Evolutionary conservation across 2,329 filamentous ascomycete genomes (phyloP), one percentile per base, ranked within the genome.

Genomic region (Monosporascus sp.): DNA sequence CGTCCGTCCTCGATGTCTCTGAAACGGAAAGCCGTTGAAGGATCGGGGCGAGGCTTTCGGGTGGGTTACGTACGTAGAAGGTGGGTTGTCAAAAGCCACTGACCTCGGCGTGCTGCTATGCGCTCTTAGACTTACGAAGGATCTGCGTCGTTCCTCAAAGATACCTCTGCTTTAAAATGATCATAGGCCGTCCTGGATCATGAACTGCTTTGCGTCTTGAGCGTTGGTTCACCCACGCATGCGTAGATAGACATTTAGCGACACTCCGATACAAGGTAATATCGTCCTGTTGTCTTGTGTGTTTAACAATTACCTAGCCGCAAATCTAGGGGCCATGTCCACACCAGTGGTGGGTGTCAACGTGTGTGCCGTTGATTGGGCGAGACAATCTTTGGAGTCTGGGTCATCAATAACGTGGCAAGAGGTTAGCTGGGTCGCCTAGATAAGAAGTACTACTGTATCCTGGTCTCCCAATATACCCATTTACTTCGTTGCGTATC

Each of bases 361-460:
- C 66, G 66, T 69, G 66, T 65, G 64, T 59, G 51, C 22, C 50
- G 44, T 52, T 69, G 65, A 69, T 69, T 69, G 66, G 66, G 52
- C 52, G 50, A 51, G 51, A 52, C 53, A 56, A 58, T 34, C 52
- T 55, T 55, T 53, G 58, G 58, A 47, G 49, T 59, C 57, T 59
- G 57, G 61, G 52, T 54, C 53, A 54, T 57, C 54, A 60, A 46
- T 46, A 46, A 46, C 43, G 24, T 36, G 27, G 51, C 51, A 49
- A 61, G 62, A 63, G 63, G 62, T 62, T 65, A 60, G 61, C 59
- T 59, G 59, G 59, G 60, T 57, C 60, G 54, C 59, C 51, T 38
- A 57, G 57, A 62, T 59, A 60, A 61, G 56, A 53, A 49, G 58
- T 56, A 59, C 49, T 56, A 38, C 55, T 51, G 48, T 57, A 54